These are phyloP conservation scores for Alternaria viburni DNA, from an alignment of 2,329 filamentous ascomycete species.

Conservation along the genomic window DNA sequence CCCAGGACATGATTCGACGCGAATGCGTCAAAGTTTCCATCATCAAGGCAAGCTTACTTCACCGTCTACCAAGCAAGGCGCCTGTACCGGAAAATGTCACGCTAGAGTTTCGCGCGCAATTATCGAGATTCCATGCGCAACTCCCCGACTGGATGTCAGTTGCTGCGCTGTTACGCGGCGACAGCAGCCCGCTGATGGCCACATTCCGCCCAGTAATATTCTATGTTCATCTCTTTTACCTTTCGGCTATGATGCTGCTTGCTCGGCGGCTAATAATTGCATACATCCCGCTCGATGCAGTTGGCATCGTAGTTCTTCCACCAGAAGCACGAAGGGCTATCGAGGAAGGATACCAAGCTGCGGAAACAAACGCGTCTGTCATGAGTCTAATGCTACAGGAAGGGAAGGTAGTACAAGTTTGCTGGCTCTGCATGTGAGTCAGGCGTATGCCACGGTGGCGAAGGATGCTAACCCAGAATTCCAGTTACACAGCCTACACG, in stretches of 20 bases:
- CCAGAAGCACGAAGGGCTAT: constrained; percentile 10
- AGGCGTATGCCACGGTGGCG: not conserved
- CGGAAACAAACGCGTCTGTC: constrained; percentile 19
- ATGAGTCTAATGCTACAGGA: constrained; percentile 19
- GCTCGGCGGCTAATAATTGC: constrained; percentile 19
- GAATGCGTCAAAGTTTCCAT: constrained; percentile 26
- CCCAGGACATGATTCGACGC: constrained; percentile 15
- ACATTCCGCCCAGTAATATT: constrained; percentile 15
- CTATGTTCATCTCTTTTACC: constrained; percentile 29
- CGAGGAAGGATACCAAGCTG: constrained; percentile 24
- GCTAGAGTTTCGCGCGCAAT: constrained; percentile 12
- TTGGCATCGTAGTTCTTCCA: constrained; percentile 1
- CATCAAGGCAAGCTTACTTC: constrained; percentile 25
- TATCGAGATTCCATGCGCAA: constrained; percentile 14
- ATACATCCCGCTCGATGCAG: constrained; percentile 3
- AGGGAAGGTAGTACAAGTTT: constrained; percentile 21
- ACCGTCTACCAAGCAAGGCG: not conserved
- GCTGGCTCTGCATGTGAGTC: constrained; percentile 31
- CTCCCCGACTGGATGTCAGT: constrained; percentile 23
- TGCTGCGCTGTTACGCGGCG: not conserved
- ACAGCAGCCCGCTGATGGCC: not conserved
- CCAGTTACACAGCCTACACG: constrained; percentile 23
- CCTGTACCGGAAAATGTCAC: constrained; percentile 8
- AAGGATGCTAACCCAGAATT: not conserved
- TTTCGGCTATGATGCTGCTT: constrained; percentile 27